These are phyloP conservation scores for Scheffersomyces spartinae DNA, from an alignment of 805 yeast genomes.

Conservation along the genomic window DNA sequence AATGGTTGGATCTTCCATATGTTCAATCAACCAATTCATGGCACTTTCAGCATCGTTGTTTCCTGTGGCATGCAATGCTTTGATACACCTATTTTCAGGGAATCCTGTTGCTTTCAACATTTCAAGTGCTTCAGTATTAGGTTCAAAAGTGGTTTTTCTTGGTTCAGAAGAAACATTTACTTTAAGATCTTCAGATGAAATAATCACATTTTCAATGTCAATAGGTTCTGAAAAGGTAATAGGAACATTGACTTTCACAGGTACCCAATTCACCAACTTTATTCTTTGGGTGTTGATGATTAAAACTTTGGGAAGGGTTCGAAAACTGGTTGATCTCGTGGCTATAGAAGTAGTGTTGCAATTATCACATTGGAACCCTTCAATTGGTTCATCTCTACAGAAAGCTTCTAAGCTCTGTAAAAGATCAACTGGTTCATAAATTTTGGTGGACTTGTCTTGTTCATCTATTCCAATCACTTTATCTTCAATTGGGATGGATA, in stretches of 20 bases:
- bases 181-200: constrained; percentile 9
- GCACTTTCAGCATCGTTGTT: constrained; percentile 59
- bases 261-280: constrained; percentile 81
- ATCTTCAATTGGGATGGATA: constrained; percentile 49
- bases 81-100: constrained; percentile 47
- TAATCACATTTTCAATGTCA: constrained; percentile 10
- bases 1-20: constrained; percentile 74
- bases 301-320: constrained; percentile 58
- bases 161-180: no score
- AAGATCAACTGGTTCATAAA: constrained; percentile 39
- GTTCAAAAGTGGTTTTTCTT: constrained; percentile 33
- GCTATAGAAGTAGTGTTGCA: constrained; percentile 33
- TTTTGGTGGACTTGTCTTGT: constrained; percentile 34
- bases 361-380: constrained; percentile 45
- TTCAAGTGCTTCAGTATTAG: constrained; percentile 44
- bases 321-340: constrained; percentile 35
- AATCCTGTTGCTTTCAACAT: constrained; percentile 81
- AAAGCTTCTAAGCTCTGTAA: constrained; percentile 35
- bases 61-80: constrained; percentile 66
- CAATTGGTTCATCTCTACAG: constrained; percentile 42
- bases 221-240: constrained; percentile 34
- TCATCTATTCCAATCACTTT: constrained; percentile 25
- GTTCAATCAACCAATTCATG: constrained; percentile 82
- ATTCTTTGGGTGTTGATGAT: constrained; percentile 71
- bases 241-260: constrained; percentile 70